Conservation (phyloP, 2,329 filamentous ascomycete genomes). For the Aspergillus carbonarius region DNA sequence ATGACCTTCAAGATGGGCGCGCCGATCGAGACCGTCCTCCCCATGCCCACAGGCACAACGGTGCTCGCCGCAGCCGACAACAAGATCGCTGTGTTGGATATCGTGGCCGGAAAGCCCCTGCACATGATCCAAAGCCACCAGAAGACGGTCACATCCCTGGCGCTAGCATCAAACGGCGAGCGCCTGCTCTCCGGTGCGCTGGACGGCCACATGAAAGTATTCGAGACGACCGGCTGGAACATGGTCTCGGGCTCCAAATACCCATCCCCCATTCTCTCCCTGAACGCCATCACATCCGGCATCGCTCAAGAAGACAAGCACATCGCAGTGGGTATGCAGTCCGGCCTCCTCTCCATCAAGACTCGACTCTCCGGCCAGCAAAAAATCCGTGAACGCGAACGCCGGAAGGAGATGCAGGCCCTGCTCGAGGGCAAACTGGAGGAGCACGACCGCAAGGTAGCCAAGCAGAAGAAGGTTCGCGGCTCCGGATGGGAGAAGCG, state of each 20-base stretch:
- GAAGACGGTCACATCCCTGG: slow-evolving; percentile 90
- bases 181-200: slow-evolving; percentile 84
- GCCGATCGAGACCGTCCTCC: slow-evolving; percentile 82
- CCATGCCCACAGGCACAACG: slow-evolving; percentile 82
- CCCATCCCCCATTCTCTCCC: slow-evolving; percentile 81
- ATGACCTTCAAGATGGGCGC: slow-evolving; percentile 96
- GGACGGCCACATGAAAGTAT: slow-evolving; percentile 96
- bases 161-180: slow-evolving; percentile 74
- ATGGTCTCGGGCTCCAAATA: slow-evolving; percentile 95
- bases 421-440: slow-evolving; percentile 75
- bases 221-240: slow-evolving; percentile 92
- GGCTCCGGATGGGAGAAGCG: slow-evolving; percentile 62
- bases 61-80: slow-evolving; percentile 82
- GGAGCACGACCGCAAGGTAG: slow-evolving; percentile 69
- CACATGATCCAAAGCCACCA: slow-evolving; percentile 91
- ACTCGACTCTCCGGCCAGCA: slow-evolving; percentile 84
- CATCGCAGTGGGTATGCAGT: slow-evolving; percentile 91
- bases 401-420: slow-evolving; percentile 81
- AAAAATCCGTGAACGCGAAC: slow-evolving; percentile 71
- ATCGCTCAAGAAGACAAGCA: slow-evolving; percentile 78
- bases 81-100: slow-evolving; percentile 84
- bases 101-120: slow-evolving; percentile 85
- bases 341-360: slow-evolving; percentile 83
- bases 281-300: slow-evolving; percentile 72
- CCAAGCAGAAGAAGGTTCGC: slow-evolving; percentile 66